Evolutionary conservation across 306 rosid species (phyloP).

Genomic region (Cajanus cajan): DNA sequence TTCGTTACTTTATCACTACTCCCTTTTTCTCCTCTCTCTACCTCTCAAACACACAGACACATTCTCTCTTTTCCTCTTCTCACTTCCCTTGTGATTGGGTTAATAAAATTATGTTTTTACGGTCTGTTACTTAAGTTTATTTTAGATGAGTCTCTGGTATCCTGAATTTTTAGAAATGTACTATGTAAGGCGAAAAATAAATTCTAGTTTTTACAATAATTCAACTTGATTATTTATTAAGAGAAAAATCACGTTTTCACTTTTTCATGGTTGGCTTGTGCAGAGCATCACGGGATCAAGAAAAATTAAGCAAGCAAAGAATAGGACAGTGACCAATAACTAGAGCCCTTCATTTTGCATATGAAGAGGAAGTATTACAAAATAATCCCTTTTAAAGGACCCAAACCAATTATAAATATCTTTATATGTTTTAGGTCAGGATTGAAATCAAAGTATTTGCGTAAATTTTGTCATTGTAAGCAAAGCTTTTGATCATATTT

Average conservation of each 20-base stretch:
- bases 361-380: too few relatives aligned
- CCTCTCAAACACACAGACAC: too few relatives aligned
- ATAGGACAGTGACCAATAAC: background rate
- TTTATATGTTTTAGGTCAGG: background rate
- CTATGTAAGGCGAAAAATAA: too few relatives aligned
- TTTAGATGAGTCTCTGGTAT: too few relatives aligned
- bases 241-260: background rate
- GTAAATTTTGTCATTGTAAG: background rate
- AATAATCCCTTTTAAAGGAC: too few relatives aligned
- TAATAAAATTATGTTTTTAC: too few relatives aligned
- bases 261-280: background rate
- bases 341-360: background rate
- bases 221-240: background rate
- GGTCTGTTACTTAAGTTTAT: too few relatives aligned
- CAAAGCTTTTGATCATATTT: background rate
- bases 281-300: conserved; percentile 28
- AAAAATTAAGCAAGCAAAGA: conserved; percentile 28
- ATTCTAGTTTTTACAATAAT: background rate
- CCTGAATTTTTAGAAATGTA: too few relatives aligned
- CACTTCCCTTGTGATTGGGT: too few relatives aligned
- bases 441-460: background rate
- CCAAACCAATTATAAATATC: background rate
- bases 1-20: background rate
- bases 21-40: too few relatives aligned
- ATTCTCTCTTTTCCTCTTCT: too few relatives aligned